Evolutionary conservation across 1,284 basidiomycete species (phyloP).

Genomic region (Hymenochaete sp.): DNA sequence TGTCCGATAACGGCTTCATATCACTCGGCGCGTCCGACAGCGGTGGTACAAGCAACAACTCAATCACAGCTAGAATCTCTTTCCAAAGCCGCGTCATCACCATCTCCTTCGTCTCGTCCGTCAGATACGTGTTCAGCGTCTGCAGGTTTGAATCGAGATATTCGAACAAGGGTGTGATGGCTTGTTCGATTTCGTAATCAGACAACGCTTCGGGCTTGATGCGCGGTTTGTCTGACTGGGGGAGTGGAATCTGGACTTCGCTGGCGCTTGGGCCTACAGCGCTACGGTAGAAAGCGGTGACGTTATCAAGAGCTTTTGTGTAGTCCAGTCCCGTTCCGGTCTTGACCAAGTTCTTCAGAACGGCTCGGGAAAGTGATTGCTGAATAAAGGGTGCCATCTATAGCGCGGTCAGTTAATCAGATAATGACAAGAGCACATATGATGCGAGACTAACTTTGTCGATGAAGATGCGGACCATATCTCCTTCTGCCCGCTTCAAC

Average conservation of each 20-base stretch:
- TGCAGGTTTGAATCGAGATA: slow-evolving; percentile 95
- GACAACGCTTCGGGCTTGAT: slow-evolving; percentile 67
- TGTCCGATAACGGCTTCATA: slow-evolving; percentile 86
- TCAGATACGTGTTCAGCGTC: slow-evolving; percentile 84
- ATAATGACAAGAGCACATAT: not conserved
- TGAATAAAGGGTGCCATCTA: slow-evolving; percentile 94
- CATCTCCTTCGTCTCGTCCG: slow-evolving; percentile 80
- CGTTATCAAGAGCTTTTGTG: slow-evolving; percentile 73
- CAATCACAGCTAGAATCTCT: slow-evolving; percentile 84
- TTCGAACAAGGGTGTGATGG: slow-evolving; percentile 88
- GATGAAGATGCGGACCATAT: slow-evolving; percentile 95
- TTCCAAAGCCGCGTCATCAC: slow-evolving; percentile 97
- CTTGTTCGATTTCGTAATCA: slow-evolving; percentile 92
- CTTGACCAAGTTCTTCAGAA: slow-evolving; percentile 74
- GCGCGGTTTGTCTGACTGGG: slow-evolving; percentile 59
- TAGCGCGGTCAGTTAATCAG: not conserved
- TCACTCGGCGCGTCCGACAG: slow-evolving; percentile 83
- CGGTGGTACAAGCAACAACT: slow-evolving; percentile 86
- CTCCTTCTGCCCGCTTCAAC: slow-evolving; percentile 87
- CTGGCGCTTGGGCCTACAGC: slow-evolving; percentile 53
- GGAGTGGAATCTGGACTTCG: slow-evolving; percentile 75
- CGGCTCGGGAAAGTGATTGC: slow-evolving; percentile 75
- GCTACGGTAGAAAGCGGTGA: slow-evolving; percentile 74
- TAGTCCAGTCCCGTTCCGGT: slow-evolving; percentile 63
- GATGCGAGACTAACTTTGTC: slow-evolving; percentile 66